These are phyloP conservation scores for Podospora fimiseda DNA, from an alignment of 495 filamentous ascomycete genomes.

Conservation along the genomic window DNA sequence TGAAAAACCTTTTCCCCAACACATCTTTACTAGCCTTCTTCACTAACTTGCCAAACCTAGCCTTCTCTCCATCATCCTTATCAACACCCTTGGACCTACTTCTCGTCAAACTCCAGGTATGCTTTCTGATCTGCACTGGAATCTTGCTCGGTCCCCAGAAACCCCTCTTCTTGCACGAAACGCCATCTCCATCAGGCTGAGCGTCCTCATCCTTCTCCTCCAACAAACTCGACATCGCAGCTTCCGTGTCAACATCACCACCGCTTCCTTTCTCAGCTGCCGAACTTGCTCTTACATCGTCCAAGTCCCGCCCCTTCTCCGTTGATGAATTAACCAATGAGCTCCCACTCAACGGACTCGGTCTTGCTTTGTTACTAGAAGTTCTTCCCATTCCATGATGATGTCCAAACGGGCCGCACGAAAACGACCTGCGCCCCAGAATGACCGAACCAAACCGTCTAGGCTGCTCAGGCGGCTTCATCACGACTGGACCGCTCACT, in stretches of 20 bases:
- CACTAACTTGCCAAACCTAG: constrained; percentile 1
- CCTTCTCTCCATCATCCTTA: not conserved
- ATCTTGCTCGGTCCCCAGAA: not conserved
- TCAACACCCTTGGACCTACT: not conserved
- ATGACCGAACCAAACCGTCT: not conserved
- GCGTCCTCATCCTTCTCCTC: not conserved
- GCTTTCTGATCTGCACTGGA: not conserved
- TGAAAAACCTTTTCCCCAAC: constrained; percentile 1
- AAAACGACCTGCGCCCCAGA: not conserved
- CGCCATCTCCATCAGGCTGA: not conserved
- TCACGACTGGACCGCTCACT: not conserved
- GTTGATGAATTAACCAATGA: not conserved
- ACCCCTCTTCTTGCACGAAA: not conserved
- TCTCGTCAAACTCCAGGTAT: not conserved
- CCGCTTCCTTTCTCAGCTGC: too few species aligned
- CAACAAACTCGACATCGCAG: not conserved
- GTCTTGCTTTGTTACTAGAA: not conserved
- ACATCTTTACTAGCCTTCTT: constrained; percentile 7
- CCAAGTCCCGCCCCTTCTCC: too few species aligned
- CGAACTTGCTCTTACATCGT: too few species aligned
- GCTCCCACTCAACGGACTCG: not conserved
- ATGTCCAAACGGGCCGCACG: not conserved
- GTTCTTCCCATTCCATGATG: not conserved
- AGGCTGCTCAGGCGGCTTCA: not conserved
- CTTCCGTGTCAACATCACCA: not conserved